Evolutionary conservation across 495 filamentous ascomycete species (phyloP).

Genomic region (Neurospora sp.): DNA sequence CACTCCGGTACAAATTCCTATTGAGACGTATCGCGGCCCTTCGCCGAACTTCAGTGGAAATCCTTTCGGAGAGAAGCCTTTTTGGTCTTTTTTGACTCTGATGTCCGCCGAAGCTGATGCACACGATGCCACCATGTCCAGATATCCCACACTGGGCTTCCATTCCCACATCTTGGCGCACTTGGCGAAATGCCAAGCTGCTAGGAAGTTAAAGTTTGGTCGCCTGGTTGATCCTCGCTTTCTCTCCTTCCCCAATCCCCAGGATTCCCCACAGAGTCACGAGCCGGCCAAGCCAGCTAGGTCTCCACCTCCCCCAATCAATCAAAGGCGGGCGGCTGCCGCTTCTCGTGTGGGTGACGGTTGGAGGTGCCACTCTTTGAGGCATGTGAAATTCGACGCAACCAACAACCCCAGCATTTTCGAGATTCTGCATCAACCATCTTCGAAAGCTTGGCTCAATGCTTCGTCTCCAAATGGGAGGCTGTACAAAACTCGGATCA

Average conservation of each 20-base stretch:
- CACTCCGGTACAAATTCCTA: neutral
- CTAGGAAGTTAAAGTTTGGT: neutral
- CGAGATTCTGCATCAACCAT: neutral
- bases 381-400: neutral
- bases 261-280: conserved; percentile 15
- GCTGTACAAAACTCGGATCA: neutral
- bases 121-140: neutral
- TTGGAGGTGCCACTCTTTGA: neutral
- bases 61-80: neutral
- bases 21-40: neutral
- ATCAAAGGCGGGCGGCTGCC: neutral
- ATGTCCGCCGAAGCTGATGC: neutral
- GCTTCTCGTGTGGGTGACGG: neutral
- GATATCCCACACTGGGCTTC: neutral
- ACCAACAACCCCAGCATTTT: neutral
- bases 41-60: neutral
- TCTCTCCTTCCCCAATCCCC: neutral
- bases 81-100: neutral
- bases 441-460: neutral
- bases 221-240: neutral
- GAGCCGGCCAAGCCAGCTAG: neutral
- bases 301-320: neutral
- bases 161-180: neutral
- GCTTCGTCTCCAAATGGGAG: neutral
- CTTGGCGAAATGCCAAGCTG: neutral